Base-by-base conservation (phyloP, 768 basidiomycete species). In the Psilocybe sp. region DNA sequence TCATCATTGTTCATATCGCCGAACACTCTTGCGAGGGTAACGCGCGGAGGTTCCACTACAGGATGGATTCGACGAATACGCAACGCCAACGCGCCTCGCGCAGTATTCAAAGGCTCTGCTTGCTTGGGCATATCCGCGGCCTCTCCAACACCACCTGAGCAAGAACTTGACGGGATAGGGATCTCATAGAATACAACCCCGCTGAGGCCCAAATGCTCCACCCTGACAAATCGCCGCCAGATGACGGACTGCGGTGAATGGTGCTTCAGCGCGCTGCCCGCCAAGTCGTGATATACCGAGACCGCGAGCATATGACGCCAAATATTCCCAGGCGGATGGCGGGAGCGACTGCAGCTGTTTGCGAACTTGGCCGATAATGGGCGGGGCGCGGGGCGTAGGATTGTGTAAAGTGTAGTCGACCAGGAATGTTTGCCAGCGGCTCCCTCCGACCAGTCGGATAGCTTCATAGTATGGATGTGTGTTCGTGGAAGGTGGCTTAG, bases 101-200 rank as follows among this genome's bases (percentile, higher is more conserved):
- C n/a, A 55, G 52, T 12, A 36, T 44, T 7, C 53, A 37, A 35
- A 54, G 53, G 9, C 47, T 40, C 7, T 47, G 49, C 37, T 63
- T 59, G 7, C 64, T 61, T 39, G 64, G 64, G 33, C 62, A 52
- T 12, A 33, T 46, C 19, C 53, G 37, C 15, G 62, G 36, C 6
- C 57, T 61, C 32, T 53, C 13, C 32, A 15, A 20, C 32, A 13
- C 4, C n/a, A 12, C 20, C 31, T 15, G n/a, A 20, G 16, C 14
- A 11, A 28, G 32, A 7, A 5, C 31, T 13, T 13, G 43, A 31
- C 14, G 40, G 10, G 35, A 34, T 41, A 13, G 55, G 60, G 20
- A 62, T 57, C 40, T 66, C 57, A 38, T 65, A 68, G 35, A 68
- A 51, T 14, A 67, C 46, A 14, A 69, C 55, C 23, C 64, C 66